A percentile compares a stretch with the other conserved stretches of the same genome.
Evolutionary conservation across 2,329 filamentous ascomycete species (phyloP).

Genomic region (Venturia effusa): DNA sequence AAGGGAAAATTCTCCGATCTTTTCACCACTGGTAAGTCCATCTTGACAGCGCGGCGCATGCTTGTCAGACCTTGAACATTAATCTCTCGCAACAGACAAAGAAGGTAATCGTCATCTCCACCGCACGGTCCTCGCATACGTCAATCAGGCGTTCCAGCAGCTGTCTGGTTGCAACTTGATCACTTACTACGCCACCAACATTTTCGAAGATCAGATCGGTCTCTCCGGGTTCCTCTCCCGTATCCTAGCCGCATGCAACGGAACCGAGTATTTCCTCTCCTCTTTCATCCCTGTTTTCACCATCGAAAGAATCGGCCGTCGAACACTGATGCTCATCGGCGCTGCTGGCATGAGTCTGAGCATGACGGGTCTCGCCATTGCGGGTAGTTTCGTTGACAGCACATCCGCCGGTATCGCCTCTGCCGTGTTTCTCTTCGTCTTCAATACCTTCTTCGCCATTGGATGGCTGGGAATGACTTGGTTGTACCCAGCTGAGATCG

Average conservation of each 20-base stretch:
- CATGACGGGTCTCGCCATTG: constrained; percentile 37
- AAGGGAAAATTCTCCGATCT: constrained; percentile 19
- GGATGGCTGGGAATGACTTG: constrained; percentile 18
- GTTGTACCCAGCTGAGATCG: constrained; percentile 32
- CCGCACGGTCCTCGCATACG: constrained; percentile 19
- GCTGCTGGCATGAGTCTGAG: constrained; percentile 24
- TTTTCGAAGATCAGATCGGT: constrained; percentile 31
- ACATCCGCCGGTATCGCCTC: constrained; percentile 31
- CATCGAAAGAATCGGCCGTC: constrained; percentile 26
- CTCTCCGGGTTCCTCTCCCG: constrained; percentile 28
- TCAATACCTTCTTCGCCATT: constrained; percentile 23
- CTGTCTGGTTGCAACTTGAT: constrained; percentile 23
- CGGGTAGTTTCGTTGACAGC: constrained; percentile 27
- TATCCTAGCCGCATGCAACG: constrained; percentile 30
- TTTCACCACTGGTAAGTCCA: constrained; percentile 26
- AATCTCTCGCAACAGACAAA: not conserved
- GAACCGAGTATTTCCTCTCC: constrained; percentile 30
- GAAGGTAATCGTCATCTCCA: constrained; percentile 4
- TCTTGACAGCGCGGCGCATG: too few species aligned
- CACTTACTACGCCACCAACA: constrained; percentile 20
- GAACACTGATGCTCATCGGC: constrained; percentile 22
- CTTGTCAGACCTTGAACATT: not conserved
- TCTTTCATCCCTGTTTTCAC: constrained; percentile 28
- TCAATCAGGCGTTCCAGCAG: constrained; percentile 25
- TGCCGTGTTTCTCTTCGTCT: constrained; percentile 33